Base-by-base conservation (phyloP, 73 alveolate genomes). In the Durusdinium trenchii region DNA sequence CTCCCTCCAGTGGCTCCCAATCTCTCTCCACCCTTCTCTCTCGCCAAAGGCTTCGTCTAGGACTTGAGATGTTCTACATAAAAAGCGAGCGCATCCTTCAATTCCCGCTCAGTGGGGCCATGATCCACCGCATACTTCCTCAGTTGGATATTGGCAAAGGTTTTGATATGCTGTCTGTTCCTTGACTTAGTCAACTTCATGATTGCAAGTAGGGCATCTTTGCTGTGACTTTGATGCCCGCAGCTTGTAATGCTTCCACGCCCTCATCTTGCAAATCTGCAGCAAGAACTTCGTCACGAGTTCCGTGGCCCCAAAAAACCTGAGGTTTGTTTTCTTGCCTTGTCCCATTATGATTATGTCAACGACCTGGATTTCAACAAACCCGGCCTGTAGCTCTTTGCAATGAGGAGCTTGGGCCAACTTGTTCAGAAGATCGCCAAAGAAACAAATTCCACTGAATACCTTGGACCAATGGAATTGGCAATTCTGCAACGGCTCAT, bases 221-320 rank as follows among this genome's bases (percentile, higher is more conserved):
- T 5, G 64, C 62, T 1, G 79, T 64, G 54, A 61, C 84, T 45
- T 62, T 30, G 32, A 61, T 35, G 40, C 95, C 95, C 40, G 95
- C 95, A 36, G 40, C 30, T 57, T 42, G 73, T 84, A 87, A 64
- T 47, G 43, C 35, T 12, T 87, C 95, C 84, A 61, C 95, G 38
- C 95, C 95, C 46, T 57, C 61, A 45, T 87, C 95, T 47, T 87
- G 95, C 71, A 86, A 81, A 36, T 64, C 79, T 32, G 95, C 43
- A 52, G 60, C 48, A 35, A 87, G 84, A 30, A 87, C 50, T 61
- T 28, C 79, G 50, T 87, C 95, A 28, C 64, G 51, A 36, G 62
- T 87, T 61, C 95, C 95, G 38, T 87, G 95, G n/a, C 95, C 95
- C 95, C 95, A 87, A 46, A 87, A 87, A 45, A 87, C 95, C 84